These are phyloP conservation scores for Trichoderma breve DNA, from an alignment of 2,329 filamentous ascomycete genomes.

Conservation along the genomic window DNA sequence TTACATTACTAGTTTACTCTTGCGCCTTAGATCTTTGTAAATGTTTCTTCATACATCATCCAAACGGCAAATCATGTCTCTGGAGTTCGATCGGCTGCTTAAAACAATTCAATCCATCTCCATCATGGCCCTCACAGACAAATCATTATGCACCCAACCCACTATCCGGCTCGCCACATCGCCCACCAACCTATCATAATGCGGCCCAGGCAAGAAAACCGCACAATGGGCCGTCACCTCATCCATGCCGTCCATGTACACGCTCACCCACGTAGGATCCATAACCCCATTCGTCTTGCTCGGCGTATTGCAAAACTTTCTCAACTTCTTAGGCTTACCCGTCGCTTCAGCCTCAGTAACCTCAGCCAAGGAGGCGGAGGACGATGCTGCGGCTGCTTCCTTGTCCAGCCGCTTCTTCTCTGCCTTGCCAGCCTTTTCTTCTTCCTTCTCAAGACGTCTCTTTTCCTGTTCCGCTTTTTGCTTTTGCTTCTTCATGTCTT, in stretches of 20 bases:
- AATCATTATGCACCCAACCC: slow-evolving; percentile 66
- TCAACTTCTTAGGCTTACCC: slow-evolving; percentile 51
- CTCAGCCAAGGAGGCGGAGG: neutral
- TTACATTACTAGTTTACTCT: neutral
- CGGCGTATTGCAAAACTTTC: slow-evolving; percentile 78
- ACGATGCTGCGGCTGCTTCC: slow-evolving; percentile 28
- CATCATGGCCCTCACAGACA: slow-evolving; percentile 42
- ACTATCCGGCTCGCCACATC: slow-evolving; percentile 67
- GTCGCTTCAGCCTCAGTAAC: slow-evolving; percentile 19
- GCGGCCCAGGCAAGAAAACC: slow-evolving; percentile 70
- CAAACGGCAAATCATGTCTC: neutral
- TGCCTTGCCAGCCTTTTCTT: slow-evolving; percentile 38
- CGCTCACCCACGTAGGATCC: slow-evolving; percentile 72
- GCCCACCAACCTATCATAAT: slow-evolving; percentile 74
- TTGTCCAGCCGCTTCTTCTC: slow-evolving; percentile 34
- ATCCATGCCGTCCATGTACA: slow-evolving; percentile 80
- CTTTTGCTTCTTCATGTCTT: slow-evolving; percentile 31
- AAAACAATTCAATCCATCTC: slow-evolving; percentile 24
- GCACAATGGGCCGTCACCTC: slow-evolving; percentile 84
- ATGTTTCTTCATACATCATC: neutral
- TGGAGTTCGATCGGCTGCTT: neutral
- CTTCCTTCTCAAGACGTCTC: slow-evolving; percentile 30
- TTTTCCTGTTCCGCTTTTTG: slow-evolving; percentile 28
- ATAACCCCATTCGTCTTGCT: slow-evolving; percentile 50
- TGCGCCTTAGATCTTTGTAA: neutral